Evolutionary conservation across 176 grass and related monocot genomes (phyloP), one percentile per base, ranked within the genome.

Genomic region (Elaeis guineensis): DNA sequence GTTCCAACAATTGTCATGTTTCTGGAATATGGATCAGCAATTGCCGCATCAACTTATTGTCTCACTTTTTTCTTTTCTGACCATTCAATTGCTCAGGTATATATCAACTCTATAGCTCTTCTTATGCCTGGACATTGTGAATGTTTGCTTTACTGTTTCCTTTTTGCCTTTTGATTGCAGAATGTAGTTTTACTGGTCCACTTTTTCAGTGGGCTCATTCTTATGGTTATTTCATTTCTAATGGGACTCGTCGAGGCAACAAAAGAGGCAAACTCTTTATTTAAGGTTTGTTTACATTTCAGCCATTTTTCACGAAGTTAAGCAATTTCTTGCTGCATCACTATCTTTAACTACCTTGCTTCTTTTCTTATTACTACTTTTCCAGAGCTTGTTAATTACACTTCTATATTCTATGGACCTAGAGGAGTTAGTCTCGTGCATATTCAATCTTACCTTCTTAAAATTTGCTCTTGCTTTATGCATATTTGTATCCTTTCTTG

Each of bases 181-280:
- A 81, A 81, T 75, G 78, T 51, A 32, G 65, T 75, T 63, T 81
- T 81, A 59, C 59, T 81, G 55, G 14, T 81, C 55, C 72, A 81
- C 48, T 81, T 81, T 74, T 75, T 81, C 39, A 81, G 78, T 23
- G 78, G 78, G 12, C 78, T 81, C 30, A 70, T 81, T 65, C 78
- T 81, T 50, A 81, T 81, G 78, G 72, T 81, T 50, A 75, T 81
- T 52, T 81, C 78, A 58, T 81, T 81, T 58, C 59, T 81, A 32
- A 70, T 81, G 78, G 78, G 78, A 49, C 78, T 81, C 32, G 23
- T 81, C 7, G 52, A 75, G 39, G 63, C 78, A 65, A 81, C 78
- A 49, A 69, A 81, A 75, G 62, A 26, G 2, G 30, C 65, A 19
- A 81, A 81, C 57, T 75, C 71, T 44, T 39, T 81, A 39, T 30